Evolutionary conservation across 306 rosid species (phyloP), one percentile per base, ranked within the genome.

Genomic region (Citrullus amarus): DNA sequence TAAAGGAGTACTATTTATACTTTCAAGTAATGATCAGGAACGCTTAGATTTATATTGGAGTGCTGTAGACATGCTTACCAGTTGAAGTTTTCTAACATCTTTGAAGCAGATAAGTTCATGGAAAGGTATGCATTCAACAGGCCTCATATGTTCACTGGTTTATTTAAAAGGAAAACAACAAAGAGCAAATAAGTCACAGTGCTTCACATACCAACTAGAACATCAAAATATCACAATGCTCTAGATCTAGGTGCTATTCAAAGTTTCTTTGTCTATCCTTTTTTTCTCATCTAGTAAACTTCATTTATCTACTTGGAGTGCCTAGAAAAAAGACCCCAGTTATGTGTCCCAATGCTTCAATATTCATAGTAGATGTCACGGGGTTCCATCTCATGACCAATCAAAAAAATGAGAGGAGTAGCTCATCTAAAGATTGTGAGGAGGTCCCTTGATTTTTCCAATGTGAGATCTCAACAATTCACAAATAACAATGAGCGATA

Each of bases 31-130:
- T 50, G 59, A 72, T 6, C 41, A 28, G n/a, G 58, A 46, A 46
- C 3, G 13, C 11, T 3, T 71, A 71, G 58, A 71, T 72, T 28
- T 18, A 72, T 72, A 25, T 48, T 3, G 53, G 7, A 70, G 56
- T 44, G 56, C n/a, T 14, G 8, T 75, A 77, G 57, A 80, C 83
- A 65, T 67, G 77, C 97, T 88, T 87, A 95, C 98, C 90, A 70
- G 82, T 74, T 87, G 91, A 86, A 95, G 98, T 80, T 89, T 91
- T 84, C 87, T 93, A 80, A 92, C 96, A 73, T 88, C 84, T 81
- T 87, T 89, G 84, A 92, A 95, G 91, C 97, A 89, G 62, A 84
- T 81, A 83, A 87, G 81, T 86, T 95, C 96, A 80, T 92, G 91
- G 71, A 88, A 88, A 71, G 93, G 88, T 80, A 81, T 77, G 86